Percentiles rank a stretch among this genome's conserved stretches.
These are phyloP conservation scores for Tulasnella sp. DNA, from an alignment of 768 basidiomycete species.

Conservation along the genomic window DNA sequence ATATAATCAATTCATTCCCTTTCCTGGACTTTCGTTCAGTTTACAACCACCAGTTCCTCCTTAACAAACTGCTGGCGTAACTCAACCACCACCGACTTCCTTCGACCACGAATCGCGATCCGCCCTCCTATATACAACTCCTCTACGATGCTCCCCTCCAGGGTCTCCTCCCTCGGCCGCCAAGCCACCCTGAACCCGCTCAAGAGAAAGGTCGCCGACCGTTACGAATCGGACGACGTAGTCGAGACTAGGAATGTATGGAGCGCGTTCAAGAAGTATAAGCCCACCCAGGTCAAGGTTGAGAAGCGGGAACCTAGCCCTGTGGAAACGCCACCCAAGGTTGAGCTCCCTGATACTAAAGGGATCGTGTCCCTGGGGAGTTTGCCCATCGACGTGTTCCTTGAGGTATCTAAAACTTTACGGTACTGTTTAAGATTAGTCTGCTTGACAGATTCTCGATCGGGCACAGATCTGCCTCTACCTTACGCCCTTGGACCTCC, in stretches of 20 bases:
- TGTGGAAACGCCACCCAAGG: not conserved
- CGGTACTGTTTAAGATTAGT: not conserved
- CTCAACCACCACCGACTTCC: not conserved
- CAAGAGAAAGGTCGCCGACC: not conserved
- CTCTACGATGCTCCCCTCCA: not conserved
- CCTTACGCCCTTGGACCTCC: constrained; percentile 1
- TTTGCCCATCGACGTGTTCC: not conserved
- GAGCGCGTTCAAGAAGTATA: not conserved
- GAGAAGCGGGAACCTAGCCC: not conserved
- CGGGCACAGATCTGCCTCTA: not conserved
- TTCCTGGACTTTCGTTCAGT: constrained; percentile 7
- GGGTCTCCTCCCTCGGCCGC: not conserved
- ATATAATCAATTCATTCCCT: not conserved
- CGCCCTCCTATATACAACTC: not conserved
- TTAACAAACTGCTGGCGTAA: not conserved
- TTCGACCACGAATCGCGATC: not conserved
- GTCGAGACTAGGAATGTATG: not conserved
- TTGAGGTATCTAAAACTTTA: not conserved
- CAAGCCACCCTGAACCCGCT: not conserved
- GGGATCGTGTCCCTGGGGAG: not conserved
- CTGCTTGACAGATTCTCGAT: not conserved
- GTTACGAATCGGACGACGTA: not conserved
- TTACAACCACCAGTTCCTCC: not conserved
- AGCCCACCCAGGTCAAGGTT: not conserved
- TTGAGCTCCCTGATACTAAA: not conserved